These are phyloP conservation scores for Dactylellina drechsleri DNA, from an alignment of 2,329 filamentous ascomycete species.

Conservation along the genomic window DNA sequence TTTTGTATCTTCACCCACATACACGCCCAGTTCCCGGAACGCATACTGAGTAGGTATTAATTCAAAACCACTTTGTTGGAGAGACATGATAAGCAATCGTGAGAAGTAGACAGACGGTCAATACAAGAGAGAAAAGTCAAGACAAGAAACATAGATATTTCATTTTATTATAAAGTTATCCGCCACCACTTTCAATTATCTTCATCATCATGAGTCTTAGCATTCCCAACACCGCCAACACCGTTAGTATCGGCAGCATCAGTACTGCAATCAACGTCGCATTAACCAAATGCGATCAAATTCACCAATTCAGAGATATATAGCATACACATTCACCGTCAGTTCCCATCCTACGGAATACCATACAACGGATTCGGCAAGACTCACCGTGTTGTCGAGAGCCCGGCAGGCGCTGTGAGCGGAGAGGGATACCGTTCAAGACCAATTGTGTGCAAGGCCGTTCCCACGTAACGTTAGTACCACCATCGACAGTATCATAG, in stretches of 20 bases:
- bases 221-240: background rate
- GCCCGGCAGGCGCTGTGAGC: conserved; percentile 5
- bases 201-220: background rate
- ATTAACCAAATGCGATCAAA: conserved; percentile 20
- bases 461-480: conserved; percentile 31
- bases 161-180: too few relatives aligned
- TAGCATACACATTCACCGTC: background rate
- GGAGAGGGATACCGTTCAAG: background rate
- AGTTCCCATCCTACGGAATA: background rate
- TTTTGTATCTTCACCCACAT: too few relatives aligned
- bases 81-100: too few relatives aligned
- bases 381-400: conserved; percentile 23
- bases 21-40: too few relatives aligned
- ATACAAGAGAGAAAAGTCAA: background rate
- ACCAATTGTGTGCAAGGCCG: conserved; percentile 26
- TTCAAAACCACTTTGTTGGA: too few relatives aligned
- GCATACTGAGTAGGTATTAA: too few relatives aligned
- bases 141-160: too few relatives aligned
- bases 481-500: conserved; percentile 30
- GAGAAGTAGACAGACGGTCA: background rate
- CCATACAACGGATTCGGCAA: background rate
- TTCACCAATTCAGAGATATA: conserved; percentile 17
- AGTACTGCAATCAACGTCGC: background rate
- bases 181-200: too few relatives aligned
- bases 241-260: background rate